These are phyloP conservation scores for Stereocaulon alpinum DNA, from an alignment of 495 filamentous ascomycete genomes.

Conservation along the genomic window DNA sequence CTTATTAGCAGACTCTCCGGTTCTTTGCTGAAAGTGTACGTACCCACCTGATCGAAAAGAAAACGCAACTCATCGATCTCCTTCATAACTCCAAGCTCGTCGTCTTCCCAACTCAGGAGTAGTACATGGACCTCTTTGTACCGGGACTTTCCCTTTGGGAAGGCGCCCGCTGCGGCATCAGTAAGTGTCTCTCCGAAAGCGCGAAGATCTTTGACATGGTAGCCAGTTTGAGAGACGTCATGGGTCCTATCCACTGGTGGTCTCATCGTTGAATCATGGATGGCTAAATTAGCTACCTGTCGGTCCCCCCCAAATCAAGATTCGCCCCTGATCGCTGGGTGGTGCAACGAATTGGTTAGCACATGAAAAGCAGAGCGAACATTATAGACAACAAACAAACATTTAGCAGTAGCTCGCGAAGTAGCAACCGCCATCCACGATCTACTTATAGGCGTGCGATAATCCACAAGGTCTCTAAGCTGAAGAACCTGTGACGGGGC, in stretches of 20 bases:
- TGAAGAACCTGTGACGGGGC: background rate
- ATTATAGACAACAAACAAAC: background rate
- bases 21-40: background rate
- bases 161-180: background rate
- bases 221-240: background rate
- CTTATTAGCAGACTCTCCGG: background rate
- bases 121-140: background rate
- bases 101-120: background rate
- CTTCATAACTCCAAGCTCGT: background rate
- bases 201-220: background rate
- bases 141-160: slow-evolving; percentile 1
- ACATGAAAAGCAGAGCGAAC: background rate
- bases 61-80: background rate
- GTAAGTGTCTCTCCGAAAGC: background rate
- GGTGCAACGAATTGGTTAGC: background rate
- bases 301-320: background rate
- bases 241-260: background rate
- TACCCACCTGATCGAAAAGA: background rate
- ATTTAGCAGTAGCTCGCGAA: background rate
- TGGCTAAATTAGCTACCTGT: background rate
- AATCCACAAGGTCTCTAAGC: background rate
- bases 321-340: background rate
- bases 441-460: background rate
- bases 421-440: background rate
- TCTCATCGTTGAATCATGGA: background rate